These are phyloP conservation scores for Exobasidium cylindrosporum DNA, from an alignment of 1,284 basidiomycete genomes.

Conservation along the genomic window DNA sequence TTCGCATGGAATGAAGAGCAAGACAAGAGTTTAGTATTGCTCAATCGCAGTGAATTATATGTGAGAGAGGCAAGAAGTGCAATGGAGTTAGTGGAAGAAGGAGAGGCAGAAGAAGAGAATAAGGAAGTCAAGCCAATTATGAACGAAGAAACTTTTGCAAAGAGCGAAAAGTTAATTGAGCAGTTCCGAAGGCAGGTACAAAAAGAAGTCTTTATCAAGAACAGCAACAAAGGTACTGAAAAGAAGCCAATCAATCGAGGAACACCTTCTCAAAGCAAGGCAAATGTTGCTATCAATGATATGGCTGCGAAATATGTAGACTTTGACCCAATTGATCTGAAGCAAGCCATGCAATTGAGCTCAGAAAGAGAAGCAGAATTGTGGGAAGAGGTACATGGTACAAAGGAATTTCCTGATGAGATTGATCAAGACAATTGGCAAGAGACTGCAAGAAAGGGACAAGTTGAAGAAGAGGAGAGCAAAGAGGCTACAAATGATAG, in stretches of 20 bases:
- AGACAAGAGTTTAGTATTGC: constrained; percentile 40
- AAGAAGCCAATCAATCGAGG: neutral
- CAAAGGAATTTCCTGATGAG: constrained; percentile 8
- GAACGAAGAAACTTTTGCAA: constrained; percentile 26
- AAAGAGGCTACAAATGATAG: neutral
- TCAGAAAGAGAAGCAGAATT: constrained; percentile 16
- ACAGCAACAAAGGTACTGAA: neutral
- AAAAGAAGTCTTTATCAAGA: constrained; percentile 25
- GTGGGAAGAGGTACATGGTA: constrained; percentile 19
- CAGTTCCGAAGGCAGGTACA: constrained; percentile 25
- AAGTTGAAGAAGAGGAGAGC: constrained; percentile 1
- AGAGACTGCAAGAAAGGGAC: constrained; percentile 5
- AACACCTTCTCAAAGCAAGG: constrained; percentile 24
- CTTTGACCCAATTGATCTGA: constrained; percentile 41
- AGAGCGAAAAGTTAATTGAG: constrained; percentile 28
- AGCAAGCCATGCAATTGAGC: constrained; percentile 21
- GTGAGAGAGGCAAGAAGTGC: constrained; percentile 48
- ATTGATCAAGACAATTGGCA: constrained; percentile 4
- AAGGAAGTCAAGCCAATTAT: constrained; percentile 28
- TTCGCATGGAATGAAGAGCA: constrained; percentile 34
- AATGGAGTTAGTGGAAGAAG: constrained; percentile 44
- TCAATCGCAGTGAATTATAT: constrained; percentile 44
- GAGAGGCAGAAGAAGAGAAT: constrained; percentile 34
- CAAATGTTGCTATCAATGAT: constrained; percentile 40
- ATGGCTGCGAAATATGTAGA: constrained; percentile 48